Base-by-base conservation (phyloP, 2,329 filamentous ascomycete genomes). In the Arthrobotrys megalospora region DNA sequence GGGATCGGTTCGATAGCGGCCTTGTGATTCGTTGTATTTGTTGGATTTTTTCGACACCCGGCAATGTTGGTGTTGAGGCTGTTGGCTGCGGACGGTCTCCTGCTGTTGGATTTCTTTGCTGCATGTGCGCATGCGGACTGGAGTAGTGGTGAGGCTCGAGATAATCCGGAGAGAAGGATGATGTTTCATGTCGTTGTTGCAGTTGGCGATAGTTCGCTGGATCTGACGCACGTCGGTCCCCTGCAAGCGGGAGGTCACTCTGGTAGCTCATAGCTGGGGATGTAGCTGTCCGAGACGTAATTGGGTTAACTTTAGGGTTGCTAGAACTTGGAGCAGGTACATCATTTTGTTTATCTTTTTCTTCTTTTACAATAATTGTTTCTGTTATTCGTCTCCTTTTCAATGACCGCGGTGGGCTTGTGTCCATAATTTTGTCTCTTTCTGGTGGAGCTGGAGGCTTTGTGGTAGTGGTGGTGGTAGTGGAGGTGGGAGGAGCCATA, bases 41-140 rank as follows among this genome's bases (percentile, higher is more conserved):
- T 14, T 80, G 82, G 78, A 83, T 84, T 21, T 70, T 65, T 32
- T 77, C 65, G 72, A 64, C 41, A 79, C 76, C 52, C 81, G 62
- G 53, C 79, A 73, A 47, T 76, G 43, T 67, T 69, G 24, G 76
- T 64, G 50, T 80, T 52, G 68, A 69, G 21, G 34, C 66, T 58
- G 32, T 66, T 70, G 55, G 81, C 73, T 14, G 66, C 43, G 41
- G 79, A 71, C 12, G 80, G 60, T 41, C 80, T 58, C 50, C 55
- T n/a, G 68, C 47, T 58, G 66, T 71, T 70, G 67, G 48, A 55
- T 67, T 62, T 48, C 76, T 70, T 45, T 70, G 70, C 65, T 76
- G 71, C 28, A 68, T 52, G 48, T 79, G 65, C 65, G 52, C 36
- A 19, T 75, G 73, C 41, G 76, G 55, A 48, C 68, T 76, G n/a